Evolutionary conservation across 2,329 filamentous ascomycete genomes (phyloP), one percentile per base, ranked within the genome.

Genomic region (Dactylellina drechsleri): DNA sequence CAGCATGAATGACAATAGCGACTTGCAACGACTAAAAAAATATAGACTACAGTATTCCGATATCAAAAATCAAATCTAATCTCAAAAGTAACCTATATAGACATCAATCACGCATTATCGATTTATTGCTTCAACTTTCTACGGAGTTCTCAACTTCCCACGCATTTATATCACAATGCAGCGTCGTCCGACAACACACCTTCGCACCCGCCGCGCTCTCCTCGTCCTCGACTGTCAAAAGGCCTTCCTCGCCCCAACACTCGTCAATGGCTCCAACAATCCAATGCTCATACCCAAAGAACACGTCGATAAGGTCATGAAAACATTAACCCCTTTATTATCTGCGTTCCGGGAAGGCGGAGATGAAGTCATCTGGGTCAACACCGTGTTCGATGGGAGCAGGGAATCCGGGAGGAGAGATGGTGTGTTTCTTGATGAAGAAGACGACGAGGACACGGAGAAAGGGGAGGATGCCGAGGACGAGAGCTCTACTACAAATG

Each of bases 141-240:
- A 5, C 6, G 31, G 31, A 36, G 31, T 36, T 36, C 6, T 36
- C 31, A 36, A 36, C 6, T 5, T 36, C 31, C 10, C 31, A 36
- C 31, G 6, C 31, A 36, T 36, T 4, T 36, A 36, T n/a, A 26
- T 12, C 16, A 58, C 36, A 15, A 74, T 74, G 71, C 26, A 49
- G 6, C 52, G 52, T n/a, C 64, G 71, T 20, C 43, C 64, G 23
- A 68, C 71, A 47, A 75, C 71, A 8, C 71, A 64, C 36, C 71
- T 75, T n/a, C 71, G 71, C 58, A 68, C 87, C 7, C 85, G 88
- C 60, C 87, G 87, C 82, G 94, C 92, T 0, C 85, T 99, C 50
- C 84, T 98, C 18, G 84, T 96, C 16, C 86, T 97, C 77, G 94
- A 97, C 87, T 96, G 66, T 41, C 95, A 98, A 80, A 92, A 96